Evolutionary conservation across 495 filamentous ascomycete genomes (phyloP).

Genomic region (Penicillium lividum): DNA sequence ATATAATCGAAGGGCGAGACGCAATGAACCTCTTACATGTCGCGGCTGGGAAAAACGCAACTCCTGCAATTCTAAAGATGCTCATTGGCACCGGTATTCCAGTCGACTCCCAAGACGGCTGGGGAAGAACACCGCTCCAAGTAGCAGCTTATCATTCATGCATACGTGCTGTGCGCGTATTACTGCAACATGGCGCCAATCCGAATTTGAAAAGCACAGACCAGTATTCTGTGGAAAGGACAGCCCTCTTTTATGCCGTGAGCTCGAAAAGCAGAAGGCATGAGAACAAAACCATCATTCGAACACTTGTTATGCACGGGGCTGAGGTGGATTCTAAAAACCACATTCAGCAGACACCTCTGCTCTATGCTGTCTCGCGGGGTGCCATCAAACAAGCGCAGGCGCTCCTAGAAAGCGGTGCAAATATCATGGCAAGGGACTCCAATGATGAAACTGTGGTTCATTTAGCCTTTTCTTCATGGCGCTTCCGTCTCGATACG

Average conservation of each 20-base stretch:
- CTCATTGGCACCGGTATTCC: constrained; percentile 5
- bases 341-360: not conserved
- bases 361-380: constrained; percentile 7
- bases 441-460: not conserved
- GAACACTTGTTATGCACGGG: constrained; percentile 1
- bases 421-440: constrained; percentile 5
- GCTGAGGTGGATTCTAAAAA: constrained; percentile 1
- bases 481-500: not conserved
- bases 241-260: constrained; percentile 8
- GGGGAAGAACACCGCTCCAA: constrained; percentile 11
- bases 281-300: constrained; percentile 12
- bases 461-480: constrained; percentile 1
- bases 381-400: constrained; percentile 5
- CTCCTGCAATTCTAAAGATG: constrained; percentile 3
- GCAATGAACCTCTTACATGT: constrained; percentile 8
- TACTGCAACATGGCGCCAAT: constrained; percentile 6
- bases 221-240: not conserved
- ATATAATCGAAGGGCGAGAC: not conserved
- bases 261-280: not conserved
- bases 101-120: constrained; percentile 7
- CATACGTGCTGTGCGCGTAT: constrained; percentile 3
- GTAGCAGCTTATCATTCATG: constrained; percentile 10
- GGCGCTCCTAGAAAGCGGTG: constrained; percentile 2
- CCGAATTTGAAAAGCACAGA: constrained; percentile 6
- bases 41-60: constrained; percentile 8